Conservation (phyloP, 2,329 filamentous ascomycete genomes). For the Thielaviopsis cerberus region DNA sequence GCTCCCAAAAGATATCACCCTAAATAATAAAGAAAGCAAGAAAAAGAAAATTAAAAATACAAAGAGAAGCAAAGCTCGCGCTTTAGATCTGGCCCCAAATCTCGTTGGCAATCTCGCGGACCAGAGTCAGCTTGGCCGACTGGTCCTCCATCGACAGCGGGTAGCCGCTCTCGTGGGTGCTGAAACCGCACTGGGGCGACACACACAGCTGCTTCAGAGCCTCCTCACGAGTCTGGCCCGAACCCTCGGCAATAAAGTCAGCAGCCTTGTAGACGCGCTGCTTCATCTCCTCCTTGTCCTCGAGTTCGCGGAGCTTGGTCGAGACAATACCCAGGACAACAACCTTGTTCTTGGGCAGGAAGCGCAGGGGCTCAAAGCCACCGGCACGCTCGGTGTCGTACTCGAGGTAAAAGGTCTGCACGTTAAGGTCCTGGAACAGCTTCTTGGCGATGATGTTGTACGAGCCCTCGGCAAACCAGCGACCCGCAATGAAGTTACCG, state of each 20-base stretch:
- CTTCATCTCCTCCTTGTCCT: slow-evolving; percentile 37
- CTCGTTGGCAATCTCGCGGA: slow-evolving; percentile 45
- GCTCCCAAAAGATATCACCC: slow-evolving; percentile 1
- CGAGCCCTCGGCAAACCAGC: slow-evolving; percentile 45
- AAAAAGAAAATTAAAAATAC: neutral
- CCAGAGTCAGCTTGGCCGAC: slow-evolving; percentile 51
- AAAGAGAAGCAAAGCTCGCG: neutral
- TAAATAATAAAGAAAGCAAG: too few relatives aligned
- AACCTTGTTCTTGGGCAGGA: slow-evolving; percentile 41
- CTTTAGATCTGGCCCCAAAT: slow-evolving; percentile 30
- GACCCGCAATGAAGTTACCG: slow-evolving; percentile 41
- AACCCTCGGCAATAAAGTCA: slow-evolving; percentile 46
- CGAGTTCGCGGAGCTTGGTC: slow-evolving; percentile 39
- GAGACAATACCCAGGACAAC: slow-evolving; percentile 43
- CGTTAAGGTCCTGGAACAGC: slow-evolving; percentile 39
- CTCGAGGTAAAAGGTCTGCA: slow-evolving; percentile 42
- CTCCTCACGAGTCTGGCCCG: slow-evolving; percentile 40
- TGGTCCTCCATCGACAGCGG: slow-evolving; percentile 48
- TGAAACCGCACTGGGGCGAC: slow-evolving; percentile 53
- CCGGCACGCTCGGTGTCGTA: slow-evolving; percentile 42
- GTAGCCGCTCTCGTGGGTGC: slow-evolving; percentile 46
- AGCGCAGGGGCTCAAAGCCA: slow-evolving; percentile 41
- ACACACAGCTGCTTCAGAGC: slow-evolving; percentile 47
- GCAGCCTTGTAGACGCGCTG: slow-evolving; percentile 37
- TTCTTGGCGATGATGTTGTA: slow-evolving; percentile 44